Evolutionary conservation across 106 monocot species (phyloP).

Genomic region (Dioscorea zingiberensis): DNA sequence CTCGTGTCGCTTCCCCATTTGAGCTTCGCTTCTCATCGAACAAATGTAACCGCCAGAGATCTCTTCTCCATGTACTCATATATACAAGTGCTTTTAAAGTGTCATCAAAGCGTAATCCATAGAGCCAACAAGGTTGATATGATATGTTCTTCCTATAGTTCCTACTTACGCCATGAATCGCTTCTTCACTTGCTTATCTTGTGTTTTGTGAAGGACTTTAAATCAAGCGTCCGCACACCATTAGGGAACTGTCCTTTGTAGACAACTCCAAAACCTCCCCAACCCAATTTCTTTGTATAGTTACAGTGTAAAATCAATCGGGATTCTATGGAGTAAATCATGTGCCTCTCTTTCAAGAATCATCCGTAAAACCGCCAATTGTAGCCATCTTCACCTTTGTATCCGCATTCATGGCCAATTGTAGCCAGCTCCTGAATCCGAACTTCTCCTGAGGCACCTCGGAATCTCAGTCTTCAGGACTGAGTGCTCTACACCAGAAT

Average conservation of each 20-base stretch:
- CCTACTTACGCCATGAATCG: constrained; percentile 16
- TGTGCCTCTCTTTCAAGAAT: constrained; percentile 4
- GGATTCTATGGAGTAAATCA: constrained; percentile 11
- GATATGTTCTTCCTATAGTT: constrained; percentile 12
- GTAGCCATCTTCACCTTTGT: not conserved
- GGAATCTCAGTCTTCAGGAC: too few relatives aligned
- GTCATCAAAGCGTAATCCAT: constrained; percentile 16
- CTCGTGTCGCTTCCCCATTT: constrained; percentile 16
- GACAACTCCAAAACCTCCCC: constrained; percentile 15
- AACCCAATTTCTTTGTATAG: constrained; percentile 7
- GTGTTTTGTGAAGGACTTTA: constrained; percentile 1
- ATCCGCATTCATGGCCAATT: not conserved
- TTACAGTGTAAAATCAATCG: constrained; percentile 3
- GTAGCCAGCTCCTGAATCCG: too few relatives aligned
- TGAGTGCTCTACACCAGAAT: too few relatives aligned
- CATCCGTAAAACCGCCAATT: constrained; percentile 4
- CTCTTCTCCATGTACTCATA: constrained; percentile 10
- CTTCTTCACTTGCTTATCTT: constrained; percentile 3
- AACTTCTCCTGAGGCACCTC: too few relatives aligned
- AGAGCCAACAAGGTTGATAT: constrained; percentile 16
- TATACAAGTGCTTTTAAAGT: constrained; percentile 6
- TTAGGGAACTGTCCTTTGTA: constrained; percentile 17
- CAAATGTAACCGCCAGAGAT: constrained; percentile 6
- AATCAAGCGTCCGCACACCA: constrained; percentile 8
- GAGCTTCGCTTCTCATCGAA: not conserved